These are phyloP conservation scores for Drosera spatulata DNA, from an alignment of 179 eudicot species.

Conservation along the genomic window DNA sequence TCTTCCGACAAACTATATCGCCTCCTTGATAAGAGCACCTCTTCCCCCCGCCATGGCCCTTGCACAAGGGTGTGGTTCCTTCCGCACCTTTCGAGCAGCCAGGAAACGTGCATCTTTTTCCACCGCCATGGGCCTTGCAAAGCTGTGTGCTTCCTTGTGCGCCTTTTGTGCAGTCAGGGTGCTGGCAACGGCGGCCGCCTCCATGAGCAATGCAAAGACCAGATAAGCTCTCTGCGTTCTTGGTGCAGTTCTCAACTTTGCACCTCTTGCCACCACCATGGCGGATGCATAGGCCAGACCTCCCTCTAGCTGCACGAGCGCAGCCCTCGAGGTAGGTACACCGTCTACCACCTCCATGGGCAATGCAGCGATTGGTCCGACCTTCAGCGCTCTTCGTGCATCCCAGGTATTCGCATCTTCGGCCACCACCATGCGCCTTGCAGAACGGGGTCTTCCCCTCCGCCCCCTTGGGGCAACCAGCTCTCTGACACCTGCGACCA, in stretches of 20 bases:
- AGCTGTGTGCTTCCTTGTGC: conserved; percentile 76
- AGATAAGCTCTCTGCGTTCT: conserved; percentile 58
- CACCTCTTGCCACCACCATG: conserved; percentile 87
- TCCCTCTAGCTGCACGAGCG: conserved; percentile 59
- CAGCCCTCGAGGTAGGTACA: conserved; percentile 67
- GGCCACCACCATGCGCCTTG: conserved; percentile 99
- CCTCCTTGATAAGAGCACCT: conserved; percentile 40
- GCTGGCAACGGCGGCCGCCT: conserved; percentile 67
- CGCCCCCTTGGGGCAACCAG: conserved; percentile 92
- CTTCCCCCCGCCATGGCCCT: conserved; percentile 75
- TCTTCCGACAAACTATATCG: conserved; percentile 39
- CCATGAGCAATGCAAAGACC: conserved; percentile 78
- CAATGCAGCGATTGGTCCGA: conserved; percentile 84
- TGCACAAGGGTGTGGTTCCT: conserved; percentile 58
- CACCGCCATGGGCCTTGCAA: conserved; percentile 77
- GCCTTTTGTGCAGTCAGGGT: conserved; percentile 46
- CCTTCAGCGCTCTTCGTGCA: conserved; percentile 98
- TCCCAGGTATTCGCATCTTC: conserved; percentile 79
- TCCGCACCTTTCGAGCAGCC: conserved; percentile 77
- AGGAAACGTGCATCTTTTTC: conserved; percentile 47
- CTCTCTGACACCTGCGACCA: conserved; percentile 65
- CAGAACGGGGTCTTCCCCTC: conserved; percentile 94
- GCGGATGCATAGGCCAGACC: conserved; percentile 62
- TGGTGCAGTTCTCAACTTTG: conserved; percentile 44
- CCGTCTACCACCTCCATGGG: conserved; percentile 60